Base-by-base conservation (phyloP, 2,329 filamentous ascomycete genomes). In the Fusarium sp. region DNA sequence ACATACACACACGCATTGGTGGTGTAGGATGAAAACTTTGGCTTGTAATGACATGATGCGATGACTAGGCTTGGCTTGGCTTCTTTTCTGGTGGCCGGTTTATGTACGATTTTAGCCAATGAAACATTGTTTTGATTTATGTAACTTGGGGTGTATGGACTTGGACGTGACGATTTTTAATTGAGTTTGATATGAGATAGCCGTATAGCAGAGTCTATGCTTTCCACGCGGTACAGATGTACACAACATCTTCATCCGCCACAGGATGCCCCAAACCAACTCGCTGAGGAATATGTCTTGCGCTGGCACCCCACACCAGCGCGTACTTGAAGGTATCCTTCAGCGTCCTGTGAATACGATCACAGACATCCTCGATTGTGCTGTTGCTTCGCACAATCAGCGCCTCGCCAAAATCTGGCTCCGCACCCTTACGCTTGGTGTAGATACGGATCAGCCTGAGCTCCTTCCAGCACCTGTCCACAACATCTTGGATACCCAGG, bases 251-350 rank as follows among this genome's bases (percentile, higher is more conserved):
- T 78, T 91, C 89, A 68, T 91, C 89, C 3, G 85, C 82, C 44
- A 99, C 94, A 14, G 88, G 76, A 84, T 99, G 96, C 8, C 88
- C 85, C 75, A 99, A 80, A 2, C 96, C 97, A 38, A 98, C 95
- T 67, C 96, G 86, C 84, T 99, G 96, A 36, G 97, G 96, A 36
- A 98, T 86, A 84, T 99, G 97, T 75, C 94, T 90, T 36, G 96
- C 96, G 80, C 95, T 98, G 19, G 94, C 94, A 6, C 96, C 96
- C 97, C 97, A 99, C 0, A 99, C 96, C 71, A 98, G 82, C 5
- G 96, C 97, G 82, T 98, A 98, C 85, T 98, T 99, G 87, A 98
- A 99, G 6, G 94, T 97, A 68, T 99, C 97, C 88, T 98, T 99
- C 71, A 99, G 84, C 26, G 90, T 96, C 66, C 96, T 87, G 82